Evolutionary conservation across 2,329 filamentous ascomycete species (phyloP).

Genomic region (Fusarium torreyae): DNA sequence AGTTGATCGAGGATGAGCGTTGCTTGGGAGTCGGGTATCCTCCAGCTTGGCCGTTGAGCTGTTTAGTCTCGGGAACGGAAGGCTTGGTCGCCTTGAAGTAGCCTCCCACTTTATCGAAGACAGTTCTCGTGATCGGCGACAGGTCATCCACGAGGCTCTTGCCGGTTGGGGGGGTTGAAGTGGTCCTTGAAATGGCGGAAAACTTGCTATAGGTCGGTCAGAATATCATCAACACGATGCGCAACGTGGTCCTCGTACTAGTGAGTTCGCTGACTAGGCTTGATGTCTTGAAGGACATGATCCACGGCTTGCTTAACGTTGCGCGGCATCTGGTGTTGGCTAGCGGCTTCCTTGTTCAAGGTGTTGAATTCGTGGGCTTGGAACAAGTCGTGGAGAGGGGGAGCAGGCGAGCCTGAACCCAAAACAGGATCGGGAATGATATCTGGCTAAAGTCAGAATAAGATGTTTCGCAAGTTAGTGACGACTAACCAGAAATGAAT

Average conservation of each 20-base stretch:
- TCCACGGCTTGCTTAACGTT: conserved; percentile 80
- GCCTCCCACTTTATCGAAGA: conserved; percentile 59
- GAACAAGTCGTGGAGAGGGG: conserved; percentile 67
- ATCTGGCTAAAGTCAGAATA: conserved; percentile 60
- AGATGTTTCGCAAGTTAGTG: neutral
- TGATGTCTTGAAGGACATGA: conserved; percentile 82
- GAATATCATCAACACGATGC: neutral
- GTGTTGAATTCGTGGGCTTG: conserved; percentile 71
- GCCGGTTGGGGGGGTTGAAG: conserved; percentile 40
- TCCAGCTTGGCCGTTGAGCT: conserved; percentile 56
- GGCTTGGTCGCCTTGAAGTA: conserved; percentile 59
- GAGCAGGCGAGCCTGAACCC: conserved; percentile 68
- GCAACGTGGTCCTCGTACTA: conserved; percentile 65
- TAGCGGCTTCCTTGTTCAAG: conserved; percentile 79
- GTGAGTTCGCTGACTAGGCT: conserved; percentile 77
- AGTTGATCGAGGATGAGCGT: conserved; percentile 42
- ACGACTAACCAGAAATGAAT: conserved; percentile 77
- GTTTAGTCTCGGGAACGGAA: conserved; percentile 49
- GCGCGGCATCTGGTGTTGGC: conserved; percentile 71
- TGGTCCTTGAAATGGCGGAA: conserved; percentile 50
- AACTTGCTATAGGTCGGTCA: conserved; percentile 66
- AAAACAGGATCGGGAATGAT: conserved; percentile 77
- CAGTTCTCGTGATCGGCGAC: conserved; percentile 63
- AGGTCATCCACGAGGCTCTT: conserved; percentile 59
- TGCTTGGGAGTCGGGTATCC: conserved; percentile 41